Evolutionary conservation across 441 rosid genomes (phyloP).

Genomic region (Gossypium gossypioides): DNA sequence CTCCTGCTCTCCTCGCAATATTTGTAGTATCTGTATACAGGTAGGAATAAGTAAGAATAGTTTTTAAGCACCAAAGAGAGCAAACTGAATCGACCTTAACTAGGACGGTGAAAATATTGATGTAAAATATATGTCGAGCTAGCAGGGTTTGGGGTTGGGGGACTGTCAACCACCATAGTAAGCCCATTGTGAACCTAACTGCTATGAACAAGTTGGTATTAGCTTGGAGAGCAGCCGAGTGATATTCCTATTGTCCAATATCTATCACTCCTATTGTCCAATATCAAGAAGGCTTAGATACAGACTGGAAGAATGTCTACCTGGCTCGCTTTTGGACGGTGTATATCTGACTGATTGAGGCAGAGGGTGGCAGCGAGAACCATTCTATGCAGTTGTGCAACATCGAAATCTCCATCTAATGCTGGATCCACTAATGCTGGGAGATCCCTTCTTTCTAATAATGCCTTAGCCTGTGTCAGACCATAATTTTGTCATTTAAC

Average conservation of each 20-base stretch:
- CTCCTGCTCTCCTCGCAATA: conserved; percentile 14
- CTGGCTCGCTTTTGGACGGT: conserved; percentile 18
- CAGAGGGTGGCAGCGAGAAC: conserved; percentile 20
- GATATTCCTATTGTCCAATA: not conserved
- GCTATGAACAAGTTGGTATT: not conserved
- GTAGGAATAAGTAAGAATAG: not conserved
- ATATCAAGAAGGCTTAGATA: not conserved
- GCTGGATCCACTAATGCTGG: conserved; percentile 18
- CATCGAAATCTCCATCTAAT: conserved; percentile 7
- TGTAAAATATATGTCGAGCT: not conserved
- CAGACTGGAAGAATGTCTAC: not conserved
- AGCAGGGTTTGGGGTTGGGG: not conserved
- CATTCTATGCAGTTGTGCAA: conserved; percentile 20
- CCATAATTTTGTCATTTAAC: not conserved
- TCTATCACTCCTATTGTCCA: not conserved
- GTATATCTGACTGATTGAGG: conserved; percentile 10
- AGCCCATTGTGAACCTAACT: not conserved
- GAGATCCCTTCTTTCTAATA: conserved; percentile 13
- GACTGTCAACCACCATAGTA: not conserved
- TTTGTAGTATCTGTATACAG: conserved; percentile 12
- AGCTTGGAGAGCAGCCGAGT: not conserved
- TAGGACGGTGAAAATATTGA: not conserved
- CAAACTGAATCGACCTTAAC: not conserved
- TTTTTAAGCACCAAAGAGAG: not conserved
- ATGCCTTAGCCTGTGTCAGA: conserved; percentile 19